A percentile compares a stretch with the other conserved stretches of the same genome.
Conservation (phyloP, 1,284 basidiomycete genomes). For the Malassezia vespertilionis region DNA sequence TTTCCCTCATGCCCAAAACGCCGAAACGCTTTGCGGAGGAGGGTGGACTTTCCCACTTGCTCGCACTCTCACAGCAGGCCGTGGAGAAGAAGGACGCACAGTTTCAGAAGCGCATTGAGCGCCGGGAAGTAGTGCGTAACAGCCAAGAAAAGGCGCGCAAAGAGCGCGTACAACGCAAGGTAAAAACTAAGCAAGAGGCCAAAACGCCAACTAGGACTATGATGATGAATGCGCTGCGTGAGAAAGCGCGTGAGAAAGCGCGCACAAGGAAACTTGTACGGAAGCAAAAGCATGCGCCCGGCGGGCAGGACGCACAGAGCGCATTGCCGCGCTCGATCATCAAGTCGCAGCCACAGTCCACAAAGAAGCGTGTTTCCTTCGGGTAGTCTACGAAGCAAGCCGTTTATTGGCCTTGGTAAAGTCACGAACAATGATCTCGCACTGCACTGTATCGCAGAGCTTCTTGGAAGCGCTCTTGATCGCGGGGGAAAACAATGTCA, state of each 20-base stretch:
- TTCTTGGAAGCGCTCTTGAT: slow-evolving; percentile 70
- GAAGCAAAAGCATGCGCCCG: too few species aligned
- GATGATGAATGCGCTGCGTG: slow-evolving; percentile 8
- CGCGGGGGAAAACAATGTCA: slow-evolving; percentile 74
- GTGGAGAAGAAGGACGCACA: slow-evolving; percentile 9
- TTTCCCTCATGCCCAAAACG: background rate
- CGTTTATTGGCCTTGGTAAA: slow-evolving; percentile 21
- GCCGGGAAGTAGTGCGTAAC: slow-evolving; percentile 3
- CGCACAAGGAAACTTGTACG: slow-evolving; percentile 1
- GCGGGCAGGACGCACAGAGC: background rate
- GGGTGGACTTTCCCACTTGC: slow-evolving; percentile 7
- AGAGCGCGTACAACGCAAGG: slow-evolving; percentile 5
- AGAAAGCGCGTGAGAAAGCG: slow-evolving; percentile 10
- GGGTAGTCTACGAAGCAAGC: background rate
- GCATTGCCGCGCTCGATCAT: background rate
- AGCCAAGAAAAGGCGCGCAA: background rate
- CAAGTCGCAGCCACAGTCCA: background rate
- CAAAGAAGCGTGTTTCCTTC: slow-evolving; percentile 16
- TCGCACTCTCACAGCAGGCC: slow-evolving; percentile 12
- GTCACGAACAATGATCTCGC: slow-evolving; percentile 37
- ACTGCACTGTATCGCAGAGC: slow-evolving; percentile 56
- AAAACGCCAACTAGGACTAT: slow-evolving; percentile 2
- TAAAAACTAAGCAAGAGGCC: background rate
- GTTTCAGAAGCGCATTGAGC: slow-evolving; percentile 5
- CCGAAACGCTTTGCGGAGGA: slow-evolving; percentile 10